Evolutionary conservation across 192 early-diverging fungal genomes (phyloP), one percentile per base, ranked within the genome.

Genomic region (Phycomyces nitens): DNA sequence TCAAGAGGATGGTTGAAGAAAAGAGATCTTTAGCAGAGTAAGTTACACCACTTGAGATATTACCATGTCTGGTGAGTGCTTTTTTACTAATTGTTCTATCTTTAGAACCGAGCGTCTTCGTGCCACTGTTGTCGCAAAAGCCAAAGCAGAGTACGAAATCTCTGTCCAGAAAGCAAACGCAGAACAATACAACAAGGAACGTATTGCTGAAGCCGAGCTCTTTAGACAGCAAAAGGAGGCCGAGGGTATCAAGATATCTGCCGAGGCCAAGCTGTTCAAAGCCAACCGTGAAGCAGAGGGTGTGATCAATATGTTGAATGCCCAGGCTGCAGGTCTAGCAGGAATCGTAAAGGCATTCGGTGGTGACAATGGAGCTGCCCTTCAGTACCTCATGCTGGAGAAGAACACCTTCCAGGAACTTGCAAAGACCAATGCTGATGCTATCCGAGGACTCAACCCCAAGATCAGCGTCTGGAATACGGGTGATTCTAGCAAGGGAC

Each of bases 371-470:
- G 27, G 9, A 29, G 65, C 77, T 40, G 65, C 64, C 20, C 53
- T 84, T 12, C 78, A 82, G 49, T 83, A 81, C 58, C 34, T 83
- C 47, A 82, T 82, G 81, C 42, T 82, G 56, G 81, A 82, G 50
- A 53, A 65, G n/a, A 75, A 75, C 50, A 53, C 77, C 47, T 82
- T 59, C 68, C 64, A 67, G 43, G 78, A 81, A 6, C 65, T 82
- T 34, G 81, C 81, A 24, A 67, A 71, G 26, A 53, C 71, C 39
- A 82, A 82, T 65, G 81, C 81, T 53, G 70, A 80, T 15, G 80
- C 80, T 4, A 72, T 82, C 54, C 62, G 72, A 39, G 80, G 80
- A 12, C 71, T 82, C 44, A 59, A 82, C 18, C 80, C 80, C 51
- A 82, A 82, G 66, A 80, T 82, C 56, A 74, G 70, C 15, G 70